These are phyloP conservation scores for Hypomyces perniciosus DNA, from an alignment of 2,329 filamentous ascomycete species.

Conservation along the genomic window DNA sequence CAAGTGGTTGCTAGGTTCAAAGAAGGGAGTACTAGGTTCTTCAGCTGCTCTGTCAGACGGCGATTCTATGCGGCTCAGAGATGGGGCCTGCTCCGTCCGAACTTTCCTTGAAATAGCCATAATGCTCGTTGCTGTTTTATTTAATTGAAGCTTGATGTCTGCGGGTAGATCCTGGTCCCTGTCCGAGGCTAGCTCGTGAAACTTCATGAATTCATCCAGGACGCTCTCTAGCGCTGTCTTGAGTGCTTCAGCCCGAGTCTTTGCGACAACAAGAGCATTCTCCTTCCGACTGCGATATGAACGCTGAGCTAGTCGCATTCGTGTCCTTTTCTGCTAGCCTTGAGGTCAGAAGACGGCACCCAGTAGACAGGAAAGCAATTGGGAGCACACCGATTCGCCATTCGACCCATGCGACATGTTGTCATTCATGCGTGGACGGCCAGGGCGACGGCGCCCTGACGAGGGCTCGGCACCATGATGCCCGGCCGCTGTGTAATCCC, in stretches of 20 bases:
- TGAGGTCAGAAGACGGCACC: not conserved
- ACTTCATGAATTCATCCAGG: conserved; percentile 4
- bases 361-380: not conserved
- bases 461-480: no score
- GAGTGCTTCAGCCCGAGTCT: not conserved
- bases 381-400: conserved; percentile 4
- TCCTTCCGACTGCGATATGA: conserved; percentile 10
- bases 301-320: conserved; percentile 10
- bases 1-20: not conserved
- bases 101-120: conserved; percentile 2
- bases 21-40: not conserved
- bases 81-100: not conserved
- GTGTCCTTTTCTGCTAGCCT: conserved; percentile 1
- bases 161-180: conserved; percentile 3
- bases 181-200: not conserved
- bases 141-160: conserved; percentile 6
- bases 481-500: no score
- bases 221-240: conserved; percentile 7
- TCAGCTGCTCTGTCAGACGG: not conserved
- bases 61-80: not conserved
- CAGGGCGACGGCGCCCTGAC: not conserved
- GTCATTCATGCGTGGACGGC: conserved; percentile 10
- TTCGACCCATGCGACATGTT: conserved; percentile 4
- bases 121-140: conserved; percentile 8
- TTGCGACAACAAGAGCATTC: conserved; percentile 5